Base-by-base conservation (phyloP, 345 rosid genomes). In the Psidium guajava region DNA sequence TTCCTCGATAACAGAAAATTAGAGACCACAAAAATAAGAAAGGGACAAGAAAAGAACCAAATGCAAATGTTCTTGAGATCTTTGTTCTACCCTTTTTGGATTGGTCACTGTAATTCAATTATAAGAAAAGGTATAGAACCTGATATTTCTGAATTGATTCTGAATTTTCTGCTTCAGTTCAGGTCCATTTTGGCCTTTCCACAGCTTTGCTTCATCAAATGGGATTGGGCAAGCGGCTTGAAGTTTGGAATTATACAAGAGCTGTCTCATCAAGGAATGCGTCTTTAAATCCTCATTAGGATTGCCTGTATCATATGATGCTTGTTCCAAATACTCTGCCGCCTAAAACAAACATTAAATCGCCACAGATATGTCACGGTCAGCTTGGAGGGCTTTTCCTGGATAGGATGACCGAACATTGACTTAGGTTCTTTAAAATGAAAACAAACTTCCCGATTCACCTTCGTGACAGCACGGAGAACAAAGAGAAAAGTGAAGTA, bases 221-320 rank as follows among this genome's bases (percentile, higher is more conserved):
- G 99, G 99, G 61, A 95, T 89, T 14, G 99, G 98, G 86, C 99
- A 96, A 58, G 99, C 99, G 82, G 98, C 93, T 90, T 91, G 96
- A 54, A 95, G 91, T 87, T 94, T 91, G 73, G 95, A 90, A 84
- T 96, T 90, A 88, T 92, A 88, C 11, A 96, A 92, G 40, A 97
- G 89, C 88, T 97, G 98, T 82, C 88, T 94, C 92, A 97, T 91
- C 83, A 96, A 89, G 82, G 97, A 96, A 58, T 93, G 95, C 51
- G 99, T 91, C 92, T 91, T 93, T 82, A 96, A 90, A 88, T 97
- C 99, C 86, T 97, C 99, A 2, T 77, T 92, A 61, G 90, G 92
- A 87, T 97, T 95, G 61, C 97, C 96, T 36, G 98, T 96, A 44
- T 92, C 92, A 86, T 95, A 97, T 86, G 94, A 96, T 57, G 99